phyloP scores from a whole-genome alignment of 192 early-diverging fungal genomes.

The Mortierella hygrophila region DNA sequence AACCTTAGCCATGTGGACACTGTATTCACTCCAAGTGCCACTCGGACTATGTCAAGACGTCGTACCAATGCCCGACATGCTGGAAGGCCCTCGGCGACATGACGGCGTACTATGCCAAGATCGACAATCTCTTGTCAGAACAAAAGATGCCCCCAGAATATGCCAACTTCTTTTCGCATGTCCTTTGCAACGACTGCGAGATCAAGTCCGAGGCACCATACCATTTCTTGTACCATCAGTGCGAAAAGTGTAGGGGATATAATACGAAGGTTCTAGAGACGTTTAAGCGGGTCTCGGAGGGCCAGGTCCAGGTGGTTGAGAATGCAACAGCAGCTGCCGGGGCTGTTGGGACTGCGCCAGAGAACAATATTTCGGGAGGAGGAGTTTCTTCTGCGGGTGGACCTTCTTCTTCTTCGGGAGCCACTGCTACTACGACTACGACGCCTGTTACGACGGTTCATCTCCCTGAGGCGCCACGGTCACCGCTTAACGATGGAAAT shows the following conservation, averaged over 20 bases:
- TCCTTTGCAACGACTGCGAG: constrained; percentile 97
- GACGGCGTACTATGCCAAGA: constrained; percentile 79
- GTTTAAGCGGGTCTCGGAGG: constrained; percentile 16
- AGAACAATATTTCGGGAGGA: constrained; percentile 33
- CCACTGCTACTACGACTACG: background rate
- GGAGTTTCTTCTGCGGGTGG: constrained; percentile 2
- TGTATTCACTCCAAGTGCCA: constrained; percentile 92
- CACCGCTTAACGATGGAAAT: constrained; percentile 18
- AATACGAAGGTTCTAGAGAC: constrained; percentile 89
- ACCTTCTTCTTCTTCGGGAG: background rate
- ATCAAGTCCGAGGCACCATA: constrained; percentile 84
- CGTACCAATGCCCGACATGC: constrained; percentile 97
- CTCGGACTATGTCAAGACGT: constrained; percentile 83
- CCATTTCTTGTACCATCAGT: constrained; percentile 99
- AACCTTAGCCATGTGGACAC: constrained; percentile 85
- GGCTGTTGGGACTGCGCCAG: constrained; percentile 9
- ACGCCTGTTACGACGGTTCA: constrained; percentile 7
- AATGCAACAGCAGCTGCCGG: constrained; percentile 23
- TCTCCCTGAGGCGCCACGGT: constrained; percentile 2
- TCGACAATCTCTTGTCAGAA: constrained; percentile 82
- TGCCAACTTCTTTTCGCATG: constrained; percentile 69
- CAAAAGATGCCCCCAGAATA: constrained; percentile 94
- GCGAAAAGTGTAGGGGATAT: constrained; percentile 83
- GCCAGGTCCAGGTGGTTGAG: background rate
- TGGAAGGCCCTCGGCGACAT: constrained; percentile 92